Base-by-base conservation (phyloP, 2,329 filamentous ascomycete species). In the Passalora sequoiae region DNA sequence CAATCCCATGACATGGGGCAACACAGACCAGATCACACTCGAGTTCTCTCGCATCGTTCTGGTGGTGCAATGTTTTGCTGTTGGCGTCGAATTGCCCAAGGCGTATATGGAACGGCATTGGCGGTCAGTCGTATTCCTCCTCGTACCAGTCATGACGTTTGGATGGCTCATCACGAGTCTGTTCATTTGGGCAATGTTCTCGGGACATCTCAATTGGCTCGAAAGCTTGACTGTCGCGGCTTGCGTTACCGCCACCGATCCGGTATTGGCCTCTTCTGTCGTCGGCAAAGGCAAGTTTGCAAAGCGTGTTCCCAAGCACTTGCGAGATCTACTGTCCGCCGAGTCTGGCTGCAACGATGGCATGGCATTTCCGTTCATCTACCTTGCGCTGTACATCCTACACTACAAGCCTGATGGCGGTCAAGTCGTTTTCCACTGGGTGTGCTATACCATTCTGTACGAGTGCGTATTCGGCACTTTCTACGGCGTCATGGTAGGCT, bases 201-300 rank as follows among this genome's bases (percentile, higher is more conserved):
- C 88, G 4, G 76, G 79, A 5, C 72, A 81, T 1, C 73, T 97
- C 57, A 81, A 77, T 61, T 98, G 89, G 89, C 78, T 98, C 30
- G 88, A 97, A 64, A 86, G 86, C 62, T 76, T 98, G 43, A 83
- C 84, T 24, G 77, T 89, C 51, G 84, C 92, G 13, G 92, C 92
- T 46, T 98, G 92, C 63, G 89, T 98, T 42, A 98, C 92, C 2
- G 92, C 92, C 35, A 98, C 92, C 4, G 92, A 98, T 69, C 92
- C 92, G 43, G 92, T 98, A 55, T 72, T 98, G 61, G 92, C 92
- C 20, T 97, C 92, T 10, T 98, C 92, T 12, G 92, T 98, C 42
- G 92, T 98, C 40, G 92, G 92, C 64, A 98, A 97, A 71, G 92
- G 92, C 60, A 98, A 98, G 68, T 98, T 98, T 60, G 91, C 92